phyloP scores from a whole-genome alignment of 306 rosid species.

The Fagus crenata region DNA sequence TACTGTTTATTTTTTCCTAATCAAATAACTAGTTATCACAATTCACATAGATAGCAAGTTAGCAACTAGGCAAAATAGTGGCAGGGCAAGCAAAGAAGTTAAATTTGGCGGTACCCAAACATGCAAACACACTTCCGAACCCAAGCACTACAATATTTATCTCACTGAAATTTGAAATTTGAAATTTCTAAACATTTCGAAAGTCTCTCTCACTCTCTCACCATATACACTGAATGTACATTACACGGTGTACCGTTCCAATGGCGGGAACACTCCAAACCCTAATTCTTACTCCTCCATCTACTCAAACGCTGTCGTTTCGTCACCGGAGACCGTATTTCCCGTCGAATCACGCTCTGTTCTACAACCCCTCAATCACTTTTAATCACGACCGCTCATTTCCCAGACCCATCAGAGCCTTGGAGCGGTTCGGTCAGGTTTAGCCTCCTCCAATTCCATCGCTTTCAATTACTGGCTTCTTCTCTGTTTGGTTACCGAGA shows the following conservation, averaged over 20 bases:
- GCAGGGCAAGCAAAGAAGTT: too few species aligned
- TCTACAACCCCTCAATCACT: slow-evolving; percentile 13
- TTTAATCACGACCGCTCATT: slow-evolving; percentile 19
- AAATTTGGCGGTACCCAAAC: too few species aligned
- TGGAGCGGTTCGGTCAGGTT: slow-evolving; percentile 61
- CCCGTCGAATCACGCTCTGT: slow-evolving; percentile 1
- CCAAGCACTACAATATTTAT: too few species aligned
- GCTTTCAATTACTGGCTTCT: neutral
- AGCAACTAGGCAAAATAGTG: too few species aligned
- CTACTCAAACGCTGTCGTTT: slow-evolving; percentile 24
- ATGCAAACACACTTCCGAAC: too few species aligned
- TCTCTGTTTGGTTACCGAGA: slow-evolving; percentile 18
- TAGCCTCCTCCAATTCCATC: neutral
- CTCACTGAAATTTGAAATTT: neutral
- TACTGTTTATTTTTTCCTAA: too few species aligned
- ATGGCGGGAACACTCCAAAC: slow-evolving; percentile 61
- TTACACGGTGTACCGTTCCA: neutral
- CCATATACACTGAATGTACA: neutral
- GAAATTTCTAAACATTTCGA: neutral
- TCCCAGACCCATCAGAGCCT: slow-evolving; percentile 42
- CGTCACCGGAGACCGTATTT: slow-evolving; percentile 19
- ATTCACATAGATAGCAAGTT: too few species aligned
- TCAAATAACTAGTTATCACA: too few species aligned
- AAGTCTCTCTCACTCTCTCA: neutral
- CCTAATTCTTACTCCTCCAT: slow-evolving; percentile 45